phyloP scores from a whole-genome alignment of 2,329 filamentous ascomycete genomes.

The Verticillium nonalfalfae region DNA sequence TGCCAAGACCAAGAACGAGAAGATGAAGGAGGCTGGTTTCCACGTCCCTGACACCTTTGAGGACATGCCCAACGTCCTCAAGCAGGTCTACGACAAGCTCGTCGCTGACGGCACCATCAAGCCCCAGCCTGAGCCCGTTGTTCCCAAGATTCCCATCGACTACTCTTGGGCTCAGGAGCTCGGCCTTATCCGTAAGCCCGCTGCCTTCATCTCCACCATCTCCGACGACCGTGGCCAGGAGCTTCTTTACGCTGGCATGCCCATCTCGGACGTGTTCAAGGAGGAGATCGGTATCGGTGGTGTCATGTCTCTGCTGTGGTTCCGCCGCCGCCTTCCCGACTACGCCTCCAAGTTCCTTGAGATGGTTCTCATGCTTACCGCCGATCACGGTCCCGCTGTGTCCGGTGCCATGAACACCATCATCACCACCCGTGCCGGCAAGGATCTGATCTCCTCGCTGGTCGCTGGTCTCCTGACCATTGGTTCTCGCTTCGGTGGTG shows the following conservation, averaged over 20 bases:
- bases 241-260: conserved; percentile 97
- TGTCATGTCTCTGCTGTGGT: conserved; percentile 99
- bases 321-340: conserved; percentile 91
- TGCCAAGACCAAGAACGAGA: conserved; percentile 92
- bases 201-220: conserved; percentile 99
- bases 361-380: conserved; percentile 99
- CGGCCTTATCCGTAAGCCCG: conserved; percentile 98
- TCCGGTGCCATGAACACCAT: conserved; percentile 99
- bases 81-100: conserved; percentile 79
- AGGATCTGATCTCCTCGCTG: conserved; percentile 93
- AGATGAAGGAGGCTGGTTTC: conserved; percentile 92
- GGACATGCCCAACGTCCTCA: conserved; percentile 76
- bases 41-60: conserved; percentile 94
- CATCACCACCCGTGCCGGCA: conserved; percentile 97
- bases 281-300: conserved; percentile 99
- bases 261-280: conserved; percentile 98
- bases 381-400: conserved; percentile 96
- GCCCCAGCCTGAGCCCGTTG: conserved; percentile 80
- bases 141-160: conserved; percentile 99
- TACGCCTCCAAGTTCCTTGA: conserved; percentile 99
- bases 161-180: conserved; percentile 99
- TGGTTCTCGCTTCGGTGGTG: conserved; percentile 96
- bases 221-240: conserved; percentile 99
- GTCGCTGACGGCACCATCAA: conserved; percentile 79
- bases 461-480: conserved; percentile 97